Evolutionary conservation across 177 flowering plant genomes (phyloP).

Genomic region (Vitis hybrid): DNA sequence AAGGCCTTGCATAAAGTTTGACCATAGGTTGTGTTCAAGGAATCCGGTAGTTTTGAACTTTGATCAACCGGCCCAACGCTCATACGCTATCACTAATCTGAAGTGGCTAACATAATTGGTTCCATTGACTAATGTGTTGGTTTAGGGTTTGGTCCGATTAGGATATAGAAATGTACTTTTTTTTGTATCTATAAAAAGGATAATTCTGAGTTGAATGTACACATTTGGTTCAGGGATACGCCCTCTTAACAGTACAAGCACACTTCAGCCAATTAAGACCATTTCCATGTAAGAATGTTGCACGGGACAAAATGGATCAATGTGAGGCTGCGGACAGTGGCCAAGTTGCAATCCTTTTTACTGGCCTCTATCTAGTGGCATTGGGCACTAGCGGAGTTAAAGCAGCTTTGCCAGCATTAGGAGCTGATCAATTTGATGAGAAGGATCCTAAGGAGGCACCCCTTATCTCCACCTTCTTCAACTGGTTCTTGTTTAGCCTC

Average conservation of each 20-base stretch:
- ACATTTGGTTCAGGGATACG: constrained; percentile 43
- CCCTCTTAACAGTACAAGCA: constrained; percentile 60
- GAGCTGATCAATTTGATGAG: constrained; percentile 77
- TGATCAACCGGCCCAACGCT: too few species aligned
- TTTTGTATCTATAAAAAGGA: too few species aligned
- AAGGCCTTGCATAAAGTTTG: too few species aligned
- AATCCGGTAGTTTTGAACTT: too few species aligned
- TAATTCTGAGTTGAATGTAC: too few species aligned
- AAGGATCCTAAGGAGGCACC: constrained; percentile 49
- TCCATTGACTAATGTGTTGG: too few species aligned
- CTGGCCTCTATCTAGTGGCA: constrained; percentile 59
- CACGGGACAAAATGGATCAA: constrained; percentile 18
- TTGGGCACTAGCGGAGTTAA: constrained; percentile 65
- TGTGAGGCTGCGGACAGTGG: constrained; percentile 42
- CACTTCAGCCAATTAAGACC: constrained; percentile 56
- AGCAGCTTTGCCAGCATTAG: constrained; percentile 64
- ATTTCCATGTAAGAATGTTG: constrained; percentile 38
- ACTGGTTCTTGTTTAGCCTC: constrained; percentile 64
- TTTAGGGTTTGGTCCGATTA: too few species aligned
- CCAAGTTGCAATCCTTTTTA: constrained; percentile 45
- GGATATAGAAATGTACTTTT: too few species aligned
- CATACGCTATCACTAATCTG: too few species aligned
- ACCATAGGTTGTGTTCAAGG: too few species aligned
- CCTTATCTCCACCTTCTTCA: constrained; percentile 63
- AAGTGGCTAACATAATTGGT: too few species aligned